Conservation (phyloP, 768 basidiomycete species). For the Pluteus cervinus region DNA sequence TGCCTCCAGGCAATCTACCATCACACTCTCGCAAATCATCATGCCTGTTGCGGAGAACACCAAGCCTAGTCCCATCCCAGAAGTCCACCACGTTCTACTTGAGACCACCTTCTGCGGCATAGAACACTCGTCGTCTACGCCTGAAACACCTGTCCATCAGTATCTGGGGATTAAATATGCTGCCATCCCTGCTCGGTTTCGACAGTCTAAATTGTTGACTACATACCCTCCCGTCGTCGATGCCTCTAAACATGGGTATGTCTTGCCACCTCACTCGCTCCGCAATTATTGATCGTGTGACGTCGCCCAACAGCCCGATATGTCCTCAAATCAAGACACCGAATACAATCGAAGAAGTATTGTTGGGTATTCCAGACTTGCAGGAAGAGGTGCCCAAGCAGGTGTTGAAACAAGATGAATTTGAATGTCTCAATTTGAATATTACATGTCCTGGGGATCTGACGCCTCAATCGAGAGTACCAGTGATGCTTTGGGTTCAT, state of each 20-base stretch:
- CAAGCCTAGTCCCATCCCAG: slow-evolving; percentile 17
- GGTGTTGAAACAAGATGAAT: slow-evolving; percentile 59
- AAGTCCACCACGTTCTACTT: slow-evolving; percentile 48
- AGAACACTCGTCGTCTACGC: slow-evolving; percentile 53
- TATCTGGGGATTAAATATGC: slow-evolving; percentile 80
- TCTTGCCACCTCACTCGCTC: slow-evolving; percentile 9
- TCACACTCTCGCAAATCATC: slow-evolving; percentile 4
- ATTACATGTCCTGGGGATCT: slow-evolving; percentile 68
- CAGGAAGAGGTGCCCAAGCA: slow-evolving; percentile 50
- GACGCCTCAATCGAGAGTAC: slow-evolving; percentile 44
- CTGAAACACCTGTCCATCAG: slow-evolving; percentile 54
- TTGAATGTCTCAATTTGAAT: slow-evolving; percentile 76
- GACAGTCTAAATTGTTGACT: slow-evolving; percentile 59
- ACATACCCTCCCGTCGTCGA: slow-evolving; percentile 54
- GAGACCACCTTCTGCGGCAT: slow-evolving; percentile 63
- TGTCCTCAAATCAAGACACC: slow-evolving; percentile 55
- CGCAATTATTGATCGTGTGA: slow-evolving; percentile 3
- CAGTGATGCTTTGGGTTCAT: slow-evolving; percentile 86
- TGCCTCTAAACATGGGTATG: slow-evolving; percentile 64
- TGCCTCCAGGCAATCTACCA: slow-evolving; percentile 2
- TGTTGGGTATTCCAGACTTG: slow-evolving; percentile 54
- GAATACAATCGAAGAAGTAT: slow-evolving; percentile 48
- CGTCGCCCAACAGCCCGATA: slow-evolving; percentile 46
- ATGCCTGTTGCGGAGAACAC: slow-evolving; percentile 23
- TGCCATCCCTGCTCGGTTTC: slow-evolving; percentile 65